Conservation (phyloP, 139 green algal species). For the Picochlorum sp. region DNA sequence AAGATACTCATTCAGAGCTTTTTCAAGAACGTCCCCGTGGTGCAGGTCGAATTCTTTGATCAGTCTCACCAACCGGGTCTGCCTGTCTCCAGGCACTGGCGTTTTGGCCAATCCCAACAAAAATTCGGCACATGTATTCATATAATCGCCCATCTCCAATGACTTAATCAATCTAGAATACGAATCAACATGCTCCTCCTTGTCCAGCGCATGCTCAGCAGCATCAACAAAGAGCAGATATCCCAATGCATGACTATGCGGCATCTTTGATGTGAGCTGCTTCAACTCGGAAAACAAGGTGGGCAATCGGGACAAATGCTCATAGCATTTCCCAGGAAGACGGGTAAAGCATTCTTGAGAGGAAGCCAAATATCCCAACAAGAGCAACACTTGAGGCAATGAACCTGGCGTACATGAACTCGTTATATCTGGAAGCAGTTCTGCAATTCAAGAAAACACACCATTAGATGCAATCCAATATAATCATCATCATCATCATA, state of each 20-base stretch:
- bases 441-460: slow-evolving; percentile 21
- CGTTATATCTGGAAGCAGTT: slow-evolving; percentile 34
- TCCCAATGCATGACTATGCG: not conserved
- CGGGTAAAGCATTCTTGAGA: slow-evolving; percentile 43
- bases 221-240: not conserved
- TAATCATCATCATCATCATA: not conserved
- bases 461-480: not conserved
- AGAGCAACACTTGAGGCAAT: slow-evolving; percentile 29
- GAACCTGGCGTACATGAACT: slow-evolving; percentile 8
- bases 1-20: slow-evolving; percentile 25
- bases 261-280: slow-evolving; percentile 17
- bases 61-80: not conserved
- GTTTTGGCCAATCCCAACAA: slow-evolving; percentile 8
- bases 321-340: slow-evolving; percentile 40
- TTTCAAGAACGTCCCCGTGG: slow-evolving; percentile 29
- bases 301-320: slow-evolving; percentile 25
- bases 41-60: slow-evolving; percentile 41
- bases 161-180: not conserved
- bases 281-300: slow-evolving; percentile 30
- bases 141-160: slow-evolving; percentile 13
- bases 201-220: not conserved
- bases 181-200: not conserved
- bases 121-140: not conserved
- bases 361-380: slow-evolving; percentile 49
- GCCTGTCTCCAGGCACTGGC: not conserved